Percentiles rank a stretch among this genome's conserved stretches.
These are phyloP conservation scores for Gastrolobium bilobum DNA, from an alignment of 306 rosid genomes.

Conservation along the genomic window DNA sequence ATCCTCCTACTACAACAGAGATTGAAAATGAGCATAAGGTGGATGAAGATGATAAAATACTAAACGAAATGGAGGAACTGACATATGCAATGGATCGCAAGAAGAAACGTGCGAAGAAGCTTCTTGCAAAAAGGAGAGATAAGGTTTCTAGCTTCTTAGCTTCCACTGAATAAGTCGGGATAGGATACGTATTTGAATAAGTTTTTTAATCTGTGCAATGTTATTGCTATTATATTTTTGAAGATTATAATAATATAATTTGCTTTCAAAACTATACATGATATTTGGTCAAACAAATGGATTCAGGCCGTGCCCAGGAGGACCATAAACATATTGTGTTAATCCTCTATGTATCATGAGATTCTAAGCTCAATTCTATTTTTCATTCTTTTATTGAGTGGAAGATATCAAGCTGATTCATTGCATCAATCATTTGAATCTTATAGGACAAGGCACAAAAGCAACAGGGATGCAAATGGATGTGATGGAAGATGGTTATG, in stretches of 20 bases:
- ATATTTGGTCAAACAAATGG: neutral
- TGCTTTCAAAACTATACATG: neutral
- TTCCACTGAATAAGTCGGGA: constrained; percentile 8
- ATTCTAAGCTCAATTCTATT: constrained; percentile 7
- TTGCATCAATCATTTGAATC: constrained; percentile 37
- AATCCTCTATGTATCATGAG: neutral
- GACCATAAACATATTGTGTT: neutral
- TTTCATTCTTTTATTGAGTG: neutral
- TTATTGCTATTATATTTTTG: neutral
- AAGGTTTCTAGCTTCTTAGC: constrained; percentile 62
- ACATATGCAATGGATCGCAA: constrained; percentile 78
- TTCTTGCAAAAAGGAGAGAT: constrained; percentile 78
- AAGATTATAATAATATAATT: neutral
- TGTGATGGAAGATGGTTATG: constrained; percentile 79
- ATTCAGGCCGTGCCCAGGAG: neutral
- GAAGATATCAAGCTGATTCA: constrained; percentile 35
- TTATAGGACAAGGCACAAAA: constrained; percentile 82
- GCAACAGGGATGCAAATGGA: constrained; percentile 91
- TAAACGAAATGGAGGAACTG: constrained; percentile 95
- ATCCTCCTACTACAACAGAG: constrained; percentile 44
- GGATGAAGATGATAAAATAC: constrained; percentile 82
- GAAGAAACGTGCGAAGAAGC: constrained; percentile 83
- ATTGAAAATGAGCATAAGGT: constrained; percentile 55
- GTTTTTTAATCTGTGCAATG: constrained; percentile 2
- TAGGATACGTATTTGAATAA: neutral